Evolutionary conservation across 139 green algal species (phyloP).

Genomic region (Micractinium sp.): DNA sequence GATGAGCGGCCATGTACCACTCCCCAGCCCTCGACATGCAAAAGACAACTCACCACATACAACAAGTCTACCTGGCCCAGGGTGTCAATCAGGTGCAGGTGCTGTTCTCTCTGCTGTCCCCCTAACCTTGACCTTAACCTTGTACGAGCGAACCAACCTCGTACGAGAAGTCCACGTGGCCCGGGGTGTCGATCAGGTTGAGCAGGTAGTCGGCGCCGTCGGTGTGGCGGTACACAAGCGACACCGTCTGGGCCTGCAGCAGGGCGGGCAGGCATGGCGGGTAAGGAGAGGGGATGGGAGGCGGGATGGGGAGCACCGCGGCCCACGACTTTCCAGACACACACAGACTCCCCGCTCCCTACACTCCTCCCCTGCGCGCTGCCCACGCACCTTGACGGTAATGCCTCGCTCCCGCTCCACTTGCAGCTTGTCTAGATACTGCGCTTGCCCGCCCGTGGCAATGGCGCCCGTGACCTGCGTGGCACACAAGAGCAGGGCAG

Average conservation of each 20-base stretch:
- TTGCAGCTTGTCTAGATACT: conserved; percentile 76
- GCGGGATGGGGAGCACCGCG: too few species aligned
- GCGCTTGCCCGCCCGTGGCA: conserved; percentile 37
- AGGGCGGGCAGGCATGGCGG: neutral
- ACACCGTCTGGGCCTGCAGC: conserved; percentile 82
- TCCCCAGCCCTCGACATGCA: too few species aligned
- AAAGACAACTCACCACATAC: too few species aligned
- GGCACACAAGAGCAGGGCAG: neutral
- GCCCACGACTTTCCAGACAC: too few species aligned
- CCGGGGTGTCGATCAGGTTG: conserved; percentile 89
- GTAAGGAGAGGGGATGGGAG: too few species aligned
- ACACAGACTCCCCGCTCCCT: too few species aligned
- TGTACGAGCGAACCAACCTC: conserved; percentile 26
- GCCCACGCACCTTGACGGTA: conserved; percentile 82
- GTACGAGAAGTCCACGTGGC: conserved; percentile 58
- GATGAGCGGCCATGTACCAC: too few species aligned
- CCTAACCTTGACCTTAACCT: too few species aligned
- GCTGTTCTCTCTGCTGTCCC: too few species aligned
- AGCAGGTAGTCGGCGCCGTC: conserved; percentile 74
- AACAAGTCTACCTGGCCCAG: too few species aligned
- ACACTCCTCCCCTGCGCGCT: too few species aligned
- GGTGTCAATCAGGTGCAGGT: too few species aligned
- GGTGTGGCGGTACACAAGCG: conserved; percentile 72
- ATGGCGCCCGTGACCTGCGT: conserved; percentile 44
- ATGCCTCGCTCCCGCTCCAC: conserved; percentile 93